Evolutionary conservation across 1,284 basidiomycete genomes (phyloP), one percentile per base, ranked within the genome.

Genomic region (Apiotrichum gracile): DNA sequence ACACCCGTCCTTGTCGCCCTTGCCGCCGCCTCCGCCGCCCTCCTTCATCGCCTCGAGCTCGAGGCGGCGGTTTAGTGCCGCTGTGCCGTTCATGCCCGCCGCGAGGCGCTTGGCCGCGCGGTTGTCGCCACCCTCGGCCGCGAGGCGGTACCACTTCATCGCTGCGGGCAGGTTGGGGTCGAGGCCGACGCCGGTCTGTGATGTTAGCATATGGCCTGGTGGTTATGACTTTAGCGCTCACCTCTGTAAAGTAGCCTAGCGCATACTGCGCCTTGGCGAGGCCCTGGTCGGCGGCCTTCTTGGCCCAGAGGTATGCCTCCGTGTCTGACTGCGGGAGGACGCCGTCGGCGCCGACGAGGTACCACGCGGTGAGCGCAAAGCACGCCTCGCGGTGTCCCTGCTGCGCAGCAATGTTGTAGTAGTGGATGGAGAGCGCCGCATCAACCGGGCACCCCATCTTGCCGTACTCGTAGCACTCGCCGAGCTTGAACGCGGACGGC

Each of bases 371-470:
- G 33, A 98, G 81, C 3, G 94, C 94, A 70, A 98, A 98, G 75
- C 93, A 97, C 0, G 94, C 92, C 68, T 98, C 94, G 19, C 88
- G 86, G 71, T 98, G 96, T 65, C 86, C 86, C 77, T 97, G 93
- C 73, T 97, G 94, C 3, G 94, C 96, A 24, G 93, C 92, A 62
- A 97, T 96, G 69, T 97, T 93, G 91, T 98, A 98, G 77, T 97
- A 98, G 77, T 98, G 94, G 67, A 98, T 98, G 46, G 89, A 93
- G 54, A 98, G 79, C 19, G 96, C 94, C 1, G 92, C 84, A 72
- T 98, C 94, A 70, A 93, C 88, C n/a, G 94, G 94, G 68, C 94
- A 98, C 16, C 91, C 92, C 85, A 97, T 88, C 79, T 92, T 92
- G 38, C 94, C 96, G 76, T 97, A 98, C 78, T 98, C 94, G 75